Conservation (phyloP, 202 grass and related monocot genomes). For the Zoysia matrella region DNA sequence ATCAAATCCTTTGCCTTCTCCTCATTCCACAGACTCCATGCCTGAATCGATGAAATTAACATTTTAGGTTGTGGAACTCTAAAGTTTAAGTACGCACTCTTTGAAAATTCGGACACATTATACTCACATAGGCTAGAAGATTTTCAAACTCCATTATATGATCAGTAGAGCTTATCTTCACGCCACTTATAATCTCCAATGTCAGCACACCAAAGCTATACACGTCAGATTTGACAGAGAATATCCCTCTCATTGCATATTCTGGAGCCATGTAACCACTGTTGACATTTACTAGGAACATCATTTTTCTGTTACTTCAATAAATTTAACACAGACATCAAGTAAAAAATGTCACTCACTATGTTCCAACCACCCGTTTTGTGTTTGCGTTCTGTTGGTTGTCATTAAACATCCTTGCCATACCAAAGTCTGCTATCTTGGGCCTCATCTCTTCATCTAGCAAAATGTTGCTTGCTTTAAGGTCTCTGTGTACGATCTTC, state of each 20-base stretch:
- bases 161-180: slow-evolving; percentile 40
- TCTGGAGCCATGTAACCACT: too few species aligned
- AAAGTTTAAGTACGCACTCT: background rate
- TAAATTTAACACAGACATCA: too few species aligned
- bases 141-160: slow-evolving; percentile 27
- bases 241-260: slow-evolving; percentile 27
- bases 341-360: slow-evolving; percentile 26
- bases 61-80: background rate
- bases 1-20: background rate
- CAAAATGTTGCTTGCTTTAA: slow-evolving; percentile 64
- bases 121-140: slow-evolving; percentile 44
- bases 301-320: background rate
- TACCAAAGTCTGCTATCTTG: slow-evolving; percentile 64
- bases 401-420: too few species aligned
- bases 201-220: slow-evolving; percentile 58
- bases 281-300: background rate
- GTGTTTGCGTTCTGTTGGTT: too few species aligned
- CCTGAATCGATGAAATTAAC: background rate
- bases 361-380: too few species aligned
- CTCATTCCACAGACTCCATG: slow-evolving; percentile 46
- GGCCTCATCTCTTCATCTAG: slow-evolving; percentile 53
- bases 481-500: too few species aligned
- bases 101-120: background rate
- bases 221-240: slow-evolving; percentile 56
- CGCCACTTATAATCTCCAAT: too few species aligned